Base-by-base conservation (phyloP, 805 yeast species). In the Cyberlindnera sargentensis region DNA sequence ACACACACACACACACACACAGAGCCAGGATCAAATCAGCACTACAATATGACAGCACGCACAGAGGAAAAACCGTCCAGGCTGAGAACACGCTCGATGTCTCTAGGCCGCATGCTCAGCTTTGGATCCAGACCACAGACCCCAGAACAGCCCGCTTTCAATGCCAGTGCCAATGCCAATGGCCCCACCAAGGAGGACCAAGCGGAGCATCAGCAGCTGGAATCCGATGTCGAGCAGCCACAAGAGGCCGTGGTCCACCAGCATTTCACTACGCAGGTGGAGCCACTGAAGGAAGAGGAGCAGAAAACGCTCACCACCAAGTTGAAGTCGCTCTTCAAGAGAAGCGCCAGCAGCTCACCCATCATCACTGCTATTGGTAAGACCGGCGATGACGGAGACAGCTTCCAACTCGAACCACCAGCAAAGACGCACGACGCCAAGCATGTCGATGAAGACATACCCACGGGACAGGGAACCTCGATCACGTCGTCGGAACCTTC, bases 11-110 rank as follows among this genome's bases (percentile, higher is more conserved):
- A 32, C 20, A 32, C 34, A 10, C n/a, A 10, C 6, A 32, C 20
- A 32, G 4, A 10, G 20, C 20, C 20, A 15, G 20, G 20, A 15
- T 15, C 20, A 15, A 15, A 15, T 15, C 20, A 15, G 20, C 20
- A 15, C 20, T 15, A 7, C 30, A 28, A 28, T 28, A 37, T 37
- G 40, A 29, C 40, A 25, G 40, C 40, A 15, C 27, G 9, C 3
- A n/a, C 20, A n/a, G 33, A 29, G 5, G 39, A 38, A 30, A 36
- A 40, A 23, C 39, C 57, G 3, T 46, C 56, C 5, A 58, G 57
- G 34, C 52, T 67, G 11, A 52, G 73, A 46, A 58, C 70, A 4
- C 54, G 75, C 41, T 69, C 75, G 9, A 60, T 67, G 46, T 70
- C 75, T 1, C 53, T 71, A 20, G 64, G 69, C 3, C 62, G 66